Percentiles rank a stretch among this genome's conserved stretches.
phyloP scores from a whole-genome alignment of 768 basidiomycete genomes.

The Pilatotrama ljubarskyi region DNA sequence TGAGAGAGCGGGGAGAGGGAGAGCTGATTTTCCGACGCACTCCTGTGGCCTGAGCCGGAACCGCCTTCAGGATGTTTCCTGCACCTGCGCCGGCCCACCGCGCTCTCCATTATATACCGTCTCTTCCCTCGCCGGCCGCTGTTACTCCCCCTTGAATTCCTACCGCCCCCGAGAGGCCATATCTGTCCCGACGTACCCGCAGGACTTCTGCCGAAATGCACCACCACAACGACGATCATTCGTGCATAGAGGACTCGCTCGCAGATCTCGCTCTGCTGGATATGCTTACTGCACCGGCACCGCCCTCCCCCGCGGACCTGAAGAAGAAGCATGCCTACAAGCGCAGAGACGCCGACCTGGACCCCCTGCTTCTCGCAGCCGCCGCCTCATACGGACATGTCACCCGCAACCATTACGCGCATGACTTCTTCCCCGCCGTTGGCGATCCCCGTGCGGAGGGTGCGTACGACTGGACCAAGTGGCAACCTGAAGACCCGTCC shows the following conservation, averaged over 20 bases:
- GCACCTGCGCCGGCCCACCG: not conserved
- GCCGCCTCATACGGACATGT: slow-evolving; percentile 74
- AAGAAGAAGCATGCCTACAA: slow-evolving; percentile 39
- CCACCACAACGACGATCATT: slow-evolving; percentile 28
- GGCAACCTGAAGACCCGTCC: slow-evolving; percentile 43
- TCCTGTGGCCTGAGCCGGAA: not conserved
- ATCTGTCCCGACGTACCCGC: not conserved
- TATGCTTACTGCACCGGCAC: slow-evolving; percentile 48
- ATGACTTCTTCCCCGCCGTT: slow-evolving; percentile 70
- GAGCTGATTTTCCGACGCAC: not conserved
- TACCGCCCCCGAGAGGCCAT: not conserved
- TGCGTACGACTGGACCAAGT: slow-evolving; percentile 60
- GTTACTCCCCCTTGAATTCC: not conserved
- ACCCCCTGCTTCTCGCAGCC: slow-evolving; percentile 78
- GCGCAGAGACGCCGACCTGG: slow-evolving; percentile 71
- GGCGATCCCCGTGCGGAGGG: slow-evolving; percentile 53
- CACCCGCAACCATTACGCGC: slow-evolving; percentile 84
- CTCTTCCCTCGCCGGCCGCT: not conserved
- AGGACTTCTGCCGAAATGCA: slow-evolving; percentile 24
- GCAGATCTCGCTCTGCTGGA: slow-evolving; percentile 68
- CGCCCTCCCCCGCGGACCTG: slow-evolving; percentile 41
- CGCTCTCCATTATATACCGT: slow-evolving; percentile 1
- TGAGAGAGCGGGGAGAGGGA: slow-evolving; percentile 8
- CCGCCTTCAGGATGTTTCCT: not conserved
- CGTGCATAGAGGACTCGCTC: slow-evolving; percentile 30